Conservation (phyloP, 108 stramenopile genomes). For the Chaetoceros muelleri region DNA sequence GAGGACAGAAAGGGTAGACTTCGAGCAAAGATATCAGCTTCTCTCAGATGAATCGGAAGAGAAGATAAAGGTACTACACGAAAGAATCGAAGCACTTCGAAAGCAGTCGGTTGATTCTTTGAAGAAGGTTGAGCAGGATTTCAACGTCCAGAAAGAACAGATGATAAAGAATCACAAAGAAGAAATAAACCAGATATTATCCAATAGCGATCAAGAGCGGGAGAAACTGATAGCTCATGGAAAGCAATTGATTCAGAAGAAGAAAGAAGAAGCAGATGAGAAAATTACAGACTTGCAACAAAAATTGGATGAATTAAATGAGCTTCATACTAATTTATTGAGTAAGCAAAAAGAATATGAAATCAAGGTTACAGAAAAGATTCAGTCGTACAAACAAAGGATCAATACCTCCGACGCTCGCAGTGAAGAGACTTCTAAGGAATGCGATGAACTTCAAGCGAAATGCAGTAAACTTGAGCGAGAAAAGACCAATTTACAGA, state of each 20-base stretch:
- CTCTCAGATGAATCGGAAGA: background rate
- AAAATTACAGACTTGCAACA: constrained; percentile 31
- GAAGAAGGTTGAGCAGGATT: constrained; percentile 15
- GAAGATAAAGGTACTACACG: background rate
- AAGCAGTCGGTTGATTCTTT: background rate
- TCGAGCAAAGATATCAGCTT: background rate
- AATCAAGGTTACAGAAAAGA: constrained; percentile 32
- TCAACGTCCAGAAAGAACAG: constrained; percentile 2
- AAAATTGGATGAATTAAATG: constrained; percentile 25
- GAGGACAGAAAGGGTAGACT: background rate
- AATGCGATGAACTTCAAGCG: constrained; percentile 44
- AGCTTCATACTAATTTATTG: constrained; percentile 19
- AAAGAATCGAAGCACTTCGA: background rate
- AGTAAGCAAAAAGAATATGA: constrained; percentile 37
- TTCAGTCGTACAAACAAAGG: constrained; percentile 45
- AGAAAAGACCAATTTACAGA: constrained; percentile 40
- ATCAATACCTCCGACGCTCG: constrained; percentile 34
- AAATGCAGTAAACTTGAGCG: constrained; percentile 33
- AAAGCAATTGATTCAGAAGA: constrained; percentile 48
- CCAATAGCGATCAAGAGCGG: constrained; percentile 19
- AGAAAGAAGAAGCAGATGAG: constrained; percentile 30
- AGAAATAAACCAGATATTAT: constrained; percentile 10
- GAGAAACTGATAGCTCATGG: constrained; percentile 33
- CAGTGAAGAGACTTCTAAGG: constrained; percentile 30
- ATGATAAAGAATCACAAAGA: constrained; percentile 1